Evolutionary conservation across 83 land plant species (phyloP).

Genomic region (Diphasiastrum complanatum): DNA sequence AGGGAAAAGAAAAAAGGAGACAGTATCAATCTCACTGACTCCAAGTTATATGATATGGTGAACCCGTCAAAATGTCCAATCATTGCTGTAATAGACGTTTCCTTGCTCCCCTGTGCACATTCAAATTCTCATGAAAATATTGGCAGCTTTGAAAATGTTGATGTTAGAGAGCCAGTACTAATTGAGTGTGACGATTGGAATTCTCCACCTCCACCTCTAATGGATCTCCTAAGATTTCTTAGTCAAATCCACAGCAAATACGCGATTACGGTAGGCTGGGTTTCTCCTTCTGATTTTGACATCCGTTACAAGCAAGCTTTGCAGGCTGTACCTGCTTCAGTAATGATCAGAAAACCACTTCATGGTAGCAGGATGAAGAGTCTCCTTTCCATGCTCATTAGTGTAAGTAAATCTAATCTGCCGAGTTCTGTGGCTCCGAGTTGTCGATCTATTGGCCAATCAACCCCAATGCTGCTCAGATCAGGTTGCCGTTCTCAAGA

Average conservation of each 20-base stretch:
- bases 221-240: constrained; percentile 3
- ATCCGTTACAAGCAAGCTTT: not conserved
- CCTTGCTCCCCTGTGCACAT: not conserved
- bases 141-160: not conserved
- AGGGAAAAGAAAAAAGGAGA: not conserved
- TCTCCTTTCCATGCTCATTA: not conserved
- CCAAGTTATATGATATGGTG: not conserved
- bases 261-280: constrained; percentile 7
- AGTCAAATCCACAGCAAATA: not conserved
- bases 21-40: not conserved
- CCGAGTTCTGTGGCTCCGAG: too few species aligned
- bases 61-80: not conserved
- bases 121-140: not conserved
- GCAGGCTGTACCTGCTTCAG: not conserved
- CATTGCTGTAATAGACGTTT: not conserved
- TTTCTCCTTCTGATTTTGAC: constrained; percentile 5
- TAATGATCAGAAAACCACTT: constrained; percentile 1
- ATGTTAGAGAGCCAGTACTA: not conserved
- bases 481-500: too few species aligned
- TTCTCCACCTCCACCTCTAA: not conserved
- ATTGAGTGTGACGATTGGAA: not conserved
- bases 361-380: constrained; percentile 8
- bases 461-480: constrained; percentile 1
- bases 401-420: not conserved
- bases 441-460: constrained; percentile 1